Conservation (phyloP, 306 rosid species). For the Lotus japonicus region DNA sequence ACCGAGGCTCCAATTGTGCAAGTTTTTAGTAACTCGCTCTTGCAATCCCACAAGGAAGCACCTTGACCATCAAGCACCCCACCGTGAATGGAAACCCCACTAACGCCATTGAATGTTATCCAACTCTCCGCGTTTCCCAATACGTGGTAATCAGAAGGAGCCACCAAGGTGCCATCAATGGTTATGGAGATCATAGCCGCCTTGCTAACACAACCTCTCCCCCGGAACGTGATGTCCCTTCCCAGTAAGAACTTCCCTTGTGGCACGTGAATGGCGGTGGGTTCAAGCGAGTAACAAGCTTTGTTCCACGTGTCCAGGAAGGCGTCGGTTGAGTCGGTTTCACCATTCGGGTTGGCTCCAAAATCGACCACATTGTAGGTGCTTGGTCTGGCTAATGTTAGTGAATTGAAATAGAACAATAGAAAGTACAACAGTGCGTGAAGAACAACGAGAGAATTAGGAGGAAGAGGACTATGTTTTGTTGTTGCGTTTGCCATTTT, state of each 20-base stretch:
- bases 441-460: background rate
- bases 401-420: background rate
- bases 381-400: background rate
- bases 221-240: constrained; percentile 1
- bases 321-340: constrained; percentile 32
- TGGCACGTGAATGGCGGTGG: constrained; percentile 29
- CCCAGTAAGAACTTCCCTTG: constrained; percentile 33
- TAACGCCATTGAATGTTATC: constrained; percentile 32
- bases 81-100: constrained; percentile 34
- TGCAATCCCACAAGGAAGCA: constrained; percentile 39
- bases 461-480: background rate
- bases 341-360: constrained; percentile 41
- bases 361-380: constrained; percentile 31
- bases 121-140: constrained; percentile 17
- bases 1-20: constrained; percentile 51
- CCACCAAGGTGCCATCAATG: constrained; percentile 38
- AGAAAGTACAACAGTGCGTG: background rate
- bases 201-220: constrained; percentile 8
- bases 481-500: background rate
- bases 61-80: constrained; percentile 46
- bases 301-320: constrained; percentile 35
- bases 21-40: constrained; percentile 5
- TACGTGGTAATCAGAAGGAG: constrained; percentile 25
- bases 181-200: constrained; percentile 16
- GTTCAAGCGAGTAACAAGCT: constrained; percentile 23